phyloP scores from a whole-genome alignment of 1,139 yeast genomes.

The Candida sojae region DNA sequence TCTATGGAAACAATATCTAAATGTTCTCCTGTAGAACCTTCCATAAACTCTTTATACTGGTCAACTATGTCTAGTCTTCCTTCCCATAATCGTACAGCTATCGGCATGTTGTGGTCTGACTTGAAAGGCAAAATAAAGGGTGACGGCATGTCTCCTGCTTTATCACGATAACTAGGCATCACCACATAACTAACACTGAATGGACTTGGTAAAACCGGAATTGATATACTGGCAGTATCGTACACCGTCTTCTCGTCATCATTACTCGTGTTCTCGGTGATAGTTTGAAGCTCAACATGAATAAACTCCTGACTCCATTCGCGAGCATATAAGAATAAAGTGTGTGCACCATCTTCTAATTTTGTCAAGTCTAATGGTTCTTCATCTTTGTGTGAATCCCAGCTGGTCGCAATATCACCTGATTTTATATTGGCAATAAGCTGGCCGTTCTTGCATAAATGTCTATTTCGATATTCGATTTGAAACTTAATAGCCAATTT shows the following conservation, averaged over 20 bases:
- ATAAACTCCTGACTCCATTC: constrained; percentile 4
- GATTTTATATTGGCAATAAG: constrained; percentile 11
- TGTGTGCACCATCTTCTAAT: constrained; percentile 8
- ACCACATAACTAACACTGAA: constrained; percentile 36
- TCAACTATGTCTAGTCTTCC: constrained; percentile 26
- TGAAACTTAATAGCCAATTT: constrained; percentile 23
- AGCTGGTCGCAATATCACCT: constrained; percentile 26
- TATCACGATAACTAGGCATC: constrained; percentile 36
- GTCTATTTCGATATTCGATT: constrained; percentile 18
- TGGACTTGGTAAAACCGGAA: constrained; percentile 38
- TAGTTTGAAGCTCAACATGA: constrained; percentile 25
- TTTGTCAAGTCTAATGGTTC: constrained; percentile 30
- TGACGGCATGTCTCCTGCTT: constrained; percentile 38
- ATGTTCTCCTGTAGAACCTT: constrained; percentile 9
- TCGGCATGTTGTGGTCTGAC: constrained; percentile 30
- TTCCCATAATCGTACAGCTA: constrained; percentile 50
- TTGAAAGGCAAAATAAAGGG: constrained; percentile 33
- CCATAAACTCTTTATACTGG: constrained; percentile 1
- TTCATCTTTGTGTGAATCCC: constrained; percentile 46
- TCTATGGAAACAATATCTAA: constrained; percentile 25
- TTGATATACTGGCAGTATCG: constrained; percentile 25
- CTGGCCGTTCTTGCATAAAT: constrained; percentile 7
- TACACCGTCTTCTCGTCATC: constrained; percentile 23
- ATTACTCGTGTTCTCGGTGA: constrained; percentile 22
- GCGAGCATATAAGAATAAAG: constrained; percentile 15